These are phyloP conservation scores for Salisapilia sapeloensis DNA, from an alignment of 352 stramenopile genomes.

Conservation along the genomic window DNA sequence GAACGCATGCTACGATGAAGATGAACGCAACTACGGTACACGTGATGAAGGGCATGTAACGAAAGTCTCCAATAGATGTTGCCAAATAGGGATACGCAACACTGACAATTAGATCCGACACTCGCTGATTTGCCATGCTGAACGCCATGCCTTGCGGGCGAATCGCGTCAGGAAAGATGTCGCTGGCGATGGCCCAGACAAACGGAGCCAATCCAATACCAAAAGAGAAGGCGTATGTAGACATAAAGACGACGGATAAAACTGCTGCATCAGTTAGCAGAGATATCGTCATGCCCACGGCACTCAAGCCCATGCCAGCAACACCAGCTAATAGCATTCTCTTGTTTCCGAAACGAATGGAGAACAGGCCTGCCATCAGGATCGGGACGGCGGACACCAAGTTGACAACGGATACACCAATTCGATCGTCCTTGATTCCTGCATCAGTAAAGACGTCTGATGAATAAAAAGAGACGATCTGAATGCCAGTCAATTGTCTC, in stretches of 20 bases:
- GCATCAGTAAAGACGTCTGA: conserved; percentile 37
- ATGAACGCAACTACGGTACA: conserved; percentile 17
- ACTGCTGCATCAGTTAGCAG: conserved; percentile 7
- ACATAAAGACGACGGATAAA: conserved; percentile 29
- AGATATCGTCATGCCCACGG: conserved; percentile 22
- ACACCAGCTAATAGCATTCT: conserved; percentile 24
- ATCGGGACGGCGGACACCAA: conserved; percentile 34
- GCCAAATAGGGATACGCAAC: conserved; percentile 37
- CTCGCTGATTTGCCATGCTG: conserved; percentile 29
- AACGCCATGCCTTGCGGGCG: conserved; percentile 20
- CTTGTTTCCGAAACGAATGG: conserved; percentile 20
- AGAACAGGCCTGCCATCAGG: conserved; percentile 15
- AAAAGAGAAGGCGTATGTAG: conserved; percentile 25
- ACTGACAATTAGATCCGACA: conserved; percentile 32
- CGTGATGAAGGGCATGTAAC: conserved; percentile 30
- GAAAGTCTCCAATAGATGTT: conserved; percentile 13
- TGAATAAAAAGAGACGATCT: conserved; percentile 57
- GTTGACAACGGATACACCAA: conserved; percentile 35
- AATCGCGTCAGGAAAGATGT: conserved; percentile 39
- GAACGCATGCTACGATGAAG: conserved; percentile 24
- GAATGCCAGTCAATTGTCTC: conserved; percentile 45
- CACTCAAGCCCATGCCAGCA: conserved; percentile 23
- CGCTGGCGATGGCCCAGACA: conserved; percentile 23
- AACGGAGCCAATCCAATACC: conserved; percentile 31
- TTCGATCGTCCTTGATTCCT: conserved; percentile 27